Evolutionary conservation across 768 basidiomycete species (phyloP).

Genomic region (Tremella yokohamensis): DNA sequence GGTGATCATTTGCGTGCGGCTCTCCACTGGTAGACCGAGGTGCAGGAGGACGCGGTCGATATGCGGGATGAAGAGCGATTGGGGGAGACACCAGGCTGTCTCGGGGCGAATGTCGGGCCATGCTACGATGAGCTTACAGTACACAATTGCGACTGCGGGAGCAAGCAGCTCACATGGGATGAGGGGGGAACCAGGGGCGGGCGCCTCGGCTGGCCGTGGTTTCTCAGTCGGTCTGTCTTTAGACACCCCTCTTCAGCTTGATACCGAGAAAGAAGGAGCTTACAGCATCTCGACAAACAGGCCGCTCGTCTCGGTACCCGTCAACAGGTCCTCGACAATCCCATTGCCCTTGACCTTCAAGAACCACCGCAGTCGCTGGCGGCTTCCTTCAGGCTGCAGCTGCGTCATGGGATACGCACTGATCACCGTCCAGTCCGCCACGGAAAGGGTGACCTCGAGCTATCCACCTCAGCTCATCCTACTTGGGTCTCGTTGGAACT

Average conservation of each 20-base stretch:
- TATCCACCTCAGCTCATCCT: conserved; percentile 6
- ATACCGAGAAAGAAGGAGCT: conserved; percentile 6
- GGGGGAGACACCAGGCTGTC: conserved; percentile 44
- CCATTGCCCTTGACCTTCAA: conserved; percentile 34
- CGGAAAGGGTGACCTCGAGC: conserved; percentile 41
- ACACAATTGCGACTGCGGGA: no score
- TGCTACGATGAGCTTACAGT: conserved; percentile 22
- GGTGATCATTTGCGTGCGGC: conserved; percentile 40
- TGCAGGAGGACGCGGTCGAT: conserved; percentile 39
- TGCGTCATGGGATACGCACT: conserved; percentile 44
- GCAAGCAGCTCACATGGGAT: conserved; percentile 38
- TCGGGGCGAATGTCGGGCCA: conserved; percentile 43
- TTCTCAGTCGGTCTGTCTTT: conserved; percentile 28
- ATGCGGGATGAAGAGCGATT: conserved; percentile 44
- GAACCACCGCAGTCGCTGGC: conserved; percentile 46
- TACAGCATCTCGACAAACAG: conserved; percentile 43
- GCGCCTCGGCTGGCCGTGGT: conserved; percentile 18
- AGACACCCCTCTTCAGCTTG: background rate
- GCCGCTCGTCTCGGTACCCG: conserved; percentile 38
- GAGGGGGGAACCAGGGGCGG: conserved; percentile 29
- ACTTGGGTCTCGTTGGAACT: background rate
- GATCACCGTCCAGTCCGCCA: conserved; percentile 44
- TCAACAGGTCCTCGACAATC: conserved; percentile 41
- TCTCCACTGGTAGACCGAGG: conserved; percentile 41
- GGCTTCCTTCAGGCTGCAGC: conserved; percentile 26